Conservation (phyloP, 192 early-diverging fungal genomes). For the Coemansia interrupta region DNA sequence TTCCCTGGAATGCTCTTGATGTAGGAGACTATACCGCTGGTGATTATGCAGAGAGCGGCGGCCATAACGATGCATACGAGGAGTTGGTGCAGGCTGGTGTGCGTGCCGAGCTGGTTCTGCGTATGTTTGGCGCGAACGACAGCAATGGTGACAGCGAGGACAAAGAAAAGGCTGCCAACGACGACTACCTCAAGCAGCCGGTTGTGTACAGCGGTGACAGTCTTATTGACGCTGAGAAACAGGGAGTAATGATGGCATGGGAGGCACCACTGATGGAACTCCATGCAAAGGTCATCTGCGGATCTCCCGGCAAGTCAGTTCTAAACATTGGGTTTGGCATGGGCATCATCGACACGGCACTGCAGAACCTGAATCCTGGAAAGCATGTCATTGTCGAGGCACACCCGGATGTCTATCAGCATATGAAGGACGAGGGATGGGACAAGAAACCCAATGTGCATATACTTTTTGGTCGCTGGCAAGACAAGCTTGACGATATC, state of each 20-base stretch:
- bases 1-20: conserved; percentile 85
- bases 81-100: conserved; percentile 80
- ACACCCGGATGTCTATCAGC: conserved; percentile 90
- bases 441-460: conserved; percentile 76
- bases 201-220: conserved; percentile 78
- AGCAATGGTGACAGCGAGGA: conserved; percentile 38
- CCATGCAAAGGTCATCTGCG: conserved; percentile 75
- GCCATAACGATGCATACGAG: conserved; percentile 69
- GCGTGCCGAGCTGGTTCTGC: conserved; percentile 77
- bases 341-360: conserved; percentile 79
- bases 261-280: conserved; percentile 87
- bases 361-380: conserved; percentile 70
- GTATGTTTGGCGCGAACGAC: conserved; percentile 46
- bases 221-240: conserved; percentile 78
- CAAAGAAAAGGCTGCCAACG: conserved; percentile 59
- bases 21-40: conserved; percentile 71
- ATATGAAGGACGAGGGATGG: conserved; percentile 84
- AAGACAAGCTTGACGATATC: conserved; percentile 73
- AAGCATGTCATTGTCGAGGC: conserved; percentile 94
- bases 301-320: conserved; percentile 30
- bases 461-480: conserved; percentile 90
- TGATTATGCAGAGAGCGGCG: conserved; percentile 72
- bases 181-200: conserved; percentile 71
- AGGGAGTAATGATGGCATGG: conserved; percentile 99
- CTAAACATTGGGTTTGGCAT: conserved; percentile 75